Evolutionary conservation across 1,284 basidiomycete species (phyloP), one percentile per base, ranked within the genome.

Genomic region (Ganoderma meredithae): DNA sequence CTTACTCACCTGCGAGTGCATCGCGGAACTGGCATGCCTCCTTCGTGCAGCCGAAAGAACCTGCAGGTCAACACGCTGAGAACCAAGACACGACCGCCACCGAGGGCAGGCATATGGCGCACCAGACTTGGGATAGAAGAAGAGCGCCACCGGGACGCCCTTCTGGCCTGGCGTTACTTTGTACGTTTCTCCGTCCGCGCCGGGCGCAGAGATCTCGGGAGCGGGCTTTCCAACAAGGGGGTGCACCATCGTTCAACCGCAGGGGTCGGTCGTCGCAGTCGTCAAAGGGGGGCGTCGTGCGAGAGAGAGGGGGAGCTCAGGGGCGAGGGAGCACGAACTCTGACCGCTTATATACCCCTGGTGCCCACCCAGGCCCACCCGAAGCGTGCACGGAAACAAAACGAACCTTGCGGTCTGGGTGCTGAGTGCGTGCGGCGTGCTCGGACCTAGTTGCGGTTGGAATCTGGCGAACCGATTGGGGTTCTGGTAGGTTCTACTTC

Each of bases 11-110:
- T 61, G 83, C 84, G 63, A 93, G 80, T 3, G 91, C 91, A 81
- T 95, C 91, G 31, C 93, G 86, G 79, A 95, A 94, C 63, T 88
- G 84, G 73, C 92, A 94, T 1, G 90, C 93, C 78, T 95, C 89
- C 75, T 85, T 89, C 10, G 91, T 95, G 78, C 94, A 95, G 4
- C 90, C 92, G 68, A 82, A 89, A 0, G 91, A 87, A 3, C 90
- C 92, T 92, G 58, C 64, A 60, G 7, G 25, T 12, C 19, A 1
- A 33, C 22, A 17, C 36, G n/a, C 49, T 60, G 44, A 62, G 64
- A 41, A 49, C 22, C 27, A 41, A 31, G 19, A 15, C 25, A 22
- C 27, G 31, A 33, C 47, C 41, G 25, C 43, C 25, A 41, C 31
- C 53, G 65, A 15, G 25, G 62, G 65, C 63, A 49, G 66, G 63